Conservation (phyloP, 2,329 filamentous ascomycete genomes). For the Alternaria rosae region DNA sequence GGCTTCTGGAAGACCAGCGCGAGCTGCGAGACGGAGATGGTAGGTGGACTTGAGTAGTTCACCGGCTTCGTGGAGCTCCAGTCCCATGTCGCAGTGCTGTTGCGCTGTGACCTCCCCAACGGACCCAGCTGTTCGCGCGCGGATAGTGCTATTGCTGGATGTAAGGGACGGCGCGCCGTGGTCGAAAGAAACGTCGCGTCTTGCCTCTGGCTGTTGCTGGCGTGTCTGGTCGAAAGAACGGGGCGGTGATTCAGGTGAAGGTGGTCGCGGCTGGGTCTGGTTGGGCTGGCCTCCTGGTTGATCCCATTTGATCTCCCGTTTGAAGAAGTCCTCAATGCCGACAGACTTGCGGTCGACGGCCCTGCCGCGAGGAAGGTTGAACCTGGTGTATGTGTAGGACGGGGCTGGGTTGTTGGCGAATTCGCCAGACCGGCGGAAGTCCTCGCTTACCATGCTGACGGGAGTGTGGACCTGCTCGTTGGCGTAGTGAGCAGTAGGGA, state of each 20-base stretch:
- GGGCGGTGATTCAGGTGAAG: constrained; percentile 50
- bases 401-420: constrained; percentile 64
- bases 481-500: constrained; percentile 65
- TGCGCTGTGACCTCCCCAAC: constrained; percentile 77
- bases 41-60: constrained; percentile 94
- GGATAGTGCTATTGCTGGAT: constrained; percentile 56
- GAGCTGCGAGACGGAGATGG: constrained; percentile 87
- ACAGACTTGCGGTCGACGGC: constrained; percentile 68
- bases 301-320: constrained; percentile 69
- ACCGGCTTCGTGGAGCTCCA: constrained; percentile 87
- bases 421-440: constrained; percentile 63
- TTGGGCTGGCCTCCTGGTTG: constrained; percentile 50
- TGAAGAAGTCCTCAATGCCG: constrained; percentile 49
- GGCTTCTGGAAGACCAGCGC: constrained; percentile 83
- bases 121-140: constrained; percentile 51
- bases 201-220: constrained; percentile 20
- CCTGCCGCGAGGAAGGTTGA: constrained; percentile 82
- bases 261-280: constrained; percentile 39
- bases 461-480: constrained; percentile 74
- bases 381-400: constrained; percentile 88
- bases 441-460: constrained; percentile 75
- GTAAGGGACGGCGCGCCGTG: constrained; percentile 45
- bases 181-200: constrained; percentile 30
- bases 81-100: constrained; percentile 88
- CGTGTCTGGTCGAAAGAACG: constrained; percentile 43